Percentiles rank a stretch among this genome's conserved stretches.
Conservation (phyloP, 805 yeast genomes). For the Kluyveromyces nonfermentans region DNA sequence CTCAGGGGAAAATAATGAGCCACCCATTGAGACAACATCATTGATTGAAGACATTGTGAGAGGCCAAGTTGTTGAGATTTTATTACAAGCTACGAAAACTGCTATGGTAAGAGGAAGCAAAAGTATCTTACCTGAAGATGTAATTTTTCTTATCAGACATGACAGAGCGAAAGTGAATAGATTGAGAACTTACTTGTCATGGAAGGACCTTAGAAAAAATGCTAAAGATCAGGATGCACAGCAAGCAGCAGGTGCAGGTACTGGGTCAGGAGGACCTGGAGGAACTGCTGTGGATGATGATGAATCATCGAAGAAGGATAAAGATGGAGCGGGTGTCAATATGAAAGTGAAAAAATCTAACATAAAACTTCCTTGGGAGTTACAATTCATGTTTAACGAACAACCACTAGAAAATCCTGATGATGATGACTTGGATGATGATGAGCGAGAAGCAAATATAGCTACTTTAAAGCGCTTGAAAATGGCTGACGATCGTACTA, state of each 20-base stretch:
- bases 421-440: constrained; percentile 68
- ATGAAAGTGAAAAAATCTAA: constrained; percentile 64
- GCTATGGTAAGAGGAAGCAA: constrained; percentile 75
- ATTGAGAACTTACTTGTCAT: constrained; percentile 79
- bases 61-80: constrained; percentile 85
- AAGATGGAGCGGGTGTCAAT: constrained; percentile 31
- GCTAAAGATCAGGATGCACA: constrained; percentile 61
- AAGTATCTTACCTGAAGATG: constrained; percentile 84
- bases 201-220: constrained; percentile 93
- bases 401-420: constrained; percentile 70
- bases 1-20: constrained; percentile 88
- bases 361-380: constrained; percentile 88
- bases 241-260: constrained; percentile 44
- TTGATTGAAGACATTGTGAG: constrained; percentile 90
- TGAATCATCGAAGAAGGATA: constrained; percentile 31
- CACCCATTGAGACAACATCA: constrained; percentile 87
- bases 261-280: constrained; percentile 37
- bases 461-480: constrained; percentile 85
- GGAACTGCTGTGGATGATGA: constrained; percentile 31
- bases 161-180: constrained; percentile 92
- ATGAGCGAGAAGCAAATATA: constrained; percentile 78
- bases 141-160: constrained; percentile 83
- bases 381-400: constrained; percentile 87
- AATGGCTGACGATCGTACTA: constrained; percentile 89
- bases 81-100: constrained; percentile 65